Evolutionary conservation across 345 rosid genomes (phyloP).

Genomic region (Microcos paniculata): DNA sequence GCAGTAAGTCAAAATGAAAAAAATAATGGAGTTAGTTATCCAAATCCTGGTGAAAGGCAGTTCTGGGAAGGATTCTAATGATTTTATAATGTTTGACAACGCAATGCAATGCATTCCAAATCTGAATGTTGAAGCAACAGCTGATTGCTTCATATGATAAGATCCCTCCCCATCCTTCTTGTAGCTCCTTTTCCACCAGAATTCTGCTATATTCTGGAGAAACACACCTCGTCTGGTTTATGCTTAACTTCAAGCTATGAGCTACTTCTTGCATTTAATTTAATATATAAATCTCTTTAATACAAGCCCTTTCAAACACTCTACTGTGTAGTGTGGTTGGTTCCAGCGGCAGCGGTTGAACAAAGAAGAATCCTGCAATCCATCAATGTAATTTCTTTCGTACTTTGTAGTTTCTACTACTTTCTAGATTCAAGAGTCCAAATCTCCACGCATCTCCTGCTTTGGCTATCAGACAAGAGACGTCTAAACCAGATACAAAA

Average conservation of each 20-base stretch:
- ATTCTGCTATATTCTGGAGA: background rate
- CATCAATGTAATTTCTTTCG: too few relatives aligned
- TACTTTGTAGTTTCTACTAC: too few relatives aligned
- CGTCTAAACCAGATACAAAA: too few relatives aligned
- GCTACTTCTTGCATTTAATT: background rate
- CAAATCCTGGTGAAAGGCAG: slow-evolving; percentile 15
- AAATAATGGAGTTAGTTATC: slow-evolving; percentile 22
- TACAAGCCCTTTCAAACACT: background rate
- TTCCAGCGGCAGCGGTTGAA: background rate
- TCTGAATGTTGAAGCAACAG: slow-evolving; percentile 3
- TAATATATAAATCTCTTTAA: background rate
- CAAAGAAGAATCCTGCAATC: background rate
- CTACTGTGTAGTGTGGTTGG: background rate
- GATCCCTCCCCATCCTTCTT: background rate
- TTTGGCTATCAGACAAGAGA: too few relatives aligned
- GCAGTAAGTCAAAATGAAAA: slow-evolving; percentile 26
- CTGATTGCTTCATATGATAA: slow-evolving; percentile 5
- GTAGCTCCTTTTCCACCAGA: slow-evolving; percentile 4
- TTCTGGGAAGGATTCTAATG: slow-evolving; percentile 15
- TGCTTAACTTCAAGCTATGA: slow-evolving; percentile 3
- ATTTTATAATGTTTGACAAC: background rate
- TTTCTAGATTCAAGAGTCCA: too few relatives aligned
- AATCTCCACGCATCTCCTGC: too few relatives aligned
- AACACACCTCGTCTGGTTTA: background rate
- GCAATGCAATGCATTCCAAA: background rate